These are phyloP conservation scores for Heterobasidion parviporum DNA, from an alignment of 1,284 basidiomycete species.

Conservation along the genomic window DNA sequence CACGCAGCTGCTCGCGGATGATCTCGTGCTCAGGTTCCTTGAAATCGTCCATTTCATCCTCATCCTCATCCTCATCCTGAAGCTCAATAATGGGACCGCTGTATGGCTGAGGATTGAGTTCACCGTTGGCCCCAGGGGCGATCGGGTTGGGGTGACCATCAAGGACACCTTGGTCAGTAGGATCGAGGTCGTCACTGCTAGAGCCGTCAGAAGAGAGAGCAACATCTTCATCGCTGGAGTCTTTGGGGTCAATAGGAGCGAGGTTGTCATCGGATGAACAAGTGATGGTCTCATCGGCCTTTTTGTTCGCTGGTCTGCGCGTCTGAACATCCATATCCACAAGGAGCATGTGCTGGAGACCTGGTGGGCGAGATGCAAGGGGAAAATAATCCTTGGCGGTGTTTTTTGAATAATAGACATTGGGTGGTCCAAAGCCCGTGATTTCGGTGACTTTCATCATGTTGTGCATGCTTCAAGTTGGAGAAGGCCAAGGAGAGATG, in stretches of 20 bases:
- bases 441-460: neutral
- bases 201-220: no score
- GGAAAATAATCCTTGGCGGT: neutral
- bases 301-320: no score
- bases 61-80: neutral
- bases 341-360: neutral
- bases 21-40: neutral
- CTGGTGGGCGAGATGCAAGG: neutral
- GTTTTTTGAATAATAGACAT: neutral
- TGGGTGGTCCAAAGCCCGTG: neutral
- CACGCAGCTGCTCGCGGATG: neutral
- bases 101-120: neutral
- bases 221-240: no score
- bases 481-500: no score
- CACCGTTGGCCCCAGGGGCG: no score
- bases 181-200: no score
- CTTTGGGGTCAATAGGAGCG: no score
- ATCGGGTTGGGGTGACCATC: no score
- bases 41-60: neutral
- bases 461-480: neutral
- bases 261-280: no score
- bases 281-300: no score
- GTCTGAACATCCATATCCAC: neutral
- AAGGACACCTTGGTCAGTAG: no score
- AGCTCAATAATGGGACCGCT: neutral